These are phyloP conservation scores for Vickermania ingenoplastis DNA, from an alignment of 208 protist genomes.

Conservation along the genomic window DNA sequence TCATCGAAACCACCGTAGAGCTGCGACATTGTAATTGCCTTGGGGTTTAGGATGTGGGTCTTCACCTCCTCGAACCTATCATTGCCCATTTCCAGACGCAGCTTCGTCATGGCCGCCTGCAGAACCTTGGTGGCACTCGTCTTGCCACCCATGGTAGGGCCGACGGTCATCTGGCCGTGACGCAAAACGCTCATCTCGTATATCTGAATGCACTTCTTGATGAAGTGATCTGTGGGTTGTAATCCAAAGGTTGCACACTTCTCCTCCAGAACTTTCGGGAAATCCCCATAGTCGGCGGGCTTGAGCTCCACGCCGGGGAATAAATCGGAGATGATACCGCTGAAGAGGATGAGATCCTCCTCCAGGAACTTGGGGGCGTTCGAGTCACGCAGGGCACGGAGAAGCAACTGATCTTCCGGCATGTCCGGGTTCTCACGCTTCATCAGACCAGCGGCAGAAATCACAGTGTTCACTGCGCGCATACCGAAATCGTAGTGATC, in stretches of 20 bases:
- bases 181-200: conserved; percentile 97
- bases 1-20: conserved; percentile 96
- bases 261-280: conserved; percentile 70
- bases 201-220: conserved; percentile 95
- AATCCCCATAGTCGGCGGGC: conserved; percentile 87
- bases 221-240: conserved; percentile 92
- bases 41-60: conserved; percentile 92
- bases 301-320: conserved; percentile 93
- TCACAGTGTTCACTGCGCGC: conserved; percentile 98
- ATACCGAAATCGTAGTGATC: conserved; percentile 99
- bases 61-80: conserved; percentile 77
- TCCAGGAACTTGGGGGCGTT: conserved; percentile 98
- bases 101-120: conserved; percentile 79
- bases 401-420: conserved; percentile 90
- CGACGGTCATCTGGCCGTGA: conserved; percentile 97
- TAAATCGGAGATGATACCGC: conserved; percentile 95
- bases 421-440: conserved; percentile 92
- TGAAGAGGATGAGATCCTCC: conserved; percentile 90
- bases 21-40: conserved; percentile 97
- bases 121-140: conserved; percentile 79
- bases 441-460: conserved; percentile 93
- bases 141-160: conserved; percentile 95
- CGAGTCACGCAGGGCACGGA: conserved; percentile 93
- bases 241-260: conserved; percentile 65
- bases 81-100: conserved; percentile 53